Base-by-base conservation (phyloP, 371 early-diverging fungal species). In the Syncephalastrum monosporum region DNA sequence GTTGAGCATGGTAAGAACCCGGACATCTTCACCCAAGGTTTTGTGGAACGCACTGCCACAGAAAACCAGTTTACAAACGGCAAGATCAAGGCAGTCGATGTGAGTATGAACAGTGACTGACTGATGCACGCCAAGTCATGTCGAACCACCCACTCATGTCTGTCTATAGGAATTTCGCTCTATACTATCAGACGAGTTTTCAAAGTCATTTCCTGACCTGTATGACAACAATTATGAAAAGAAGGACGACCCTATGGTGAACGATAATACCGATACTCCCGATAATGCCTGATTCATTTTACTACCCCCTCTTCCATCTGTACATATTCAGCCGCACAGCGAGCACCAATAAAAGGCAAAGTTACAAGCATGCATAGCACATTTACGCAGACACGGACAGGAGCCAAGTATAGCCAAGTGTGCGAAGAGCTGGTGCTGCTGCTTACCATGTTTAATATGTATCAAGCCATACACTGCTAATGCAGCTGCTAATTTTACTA, bases 31-130 rank as follows among this genome's bases (percentile, higher is more conserved):
- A 88, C 88, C 21, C 86, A 85, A 69, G 80, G 74, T 43, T 90
- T 88, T 63, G 77, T 86, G 53, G 88, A 88, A 65, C 74, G 89
- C 51, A 74, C 84, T 42, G 90, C 87, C 15, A 88, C 82, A n/a
- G 90, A 90, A 64, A 90, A 89, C 62, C 90, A 90, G 59, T 89
- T 84, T 48, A 87, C 90, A 0, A 83, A 90, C 56, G 90, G 90
- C 56, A 89, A 89, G 60, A 81, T 88, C 50, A 68, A 78, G 15
- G 88, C 90, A 15, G 76, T 90, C 45, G 77, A 78, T 60, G 86
- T 79, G 81, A 64, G 71, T 47, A 21, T 21, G 21, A 21, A 0
- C 21, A 21, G 21, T 21, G 21, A 21, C 21, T 21, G 23, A n/a
- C 1, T n/a, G 5, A 4, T 3, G 4, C 13, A 12, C 17, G 25